Evolutionary conservation across 495 filamentous ascomycete genomes (phyloP), one percentile per base, ranked within the genome.

Genomic region (Hyaloscypha bicolor): DNA sequence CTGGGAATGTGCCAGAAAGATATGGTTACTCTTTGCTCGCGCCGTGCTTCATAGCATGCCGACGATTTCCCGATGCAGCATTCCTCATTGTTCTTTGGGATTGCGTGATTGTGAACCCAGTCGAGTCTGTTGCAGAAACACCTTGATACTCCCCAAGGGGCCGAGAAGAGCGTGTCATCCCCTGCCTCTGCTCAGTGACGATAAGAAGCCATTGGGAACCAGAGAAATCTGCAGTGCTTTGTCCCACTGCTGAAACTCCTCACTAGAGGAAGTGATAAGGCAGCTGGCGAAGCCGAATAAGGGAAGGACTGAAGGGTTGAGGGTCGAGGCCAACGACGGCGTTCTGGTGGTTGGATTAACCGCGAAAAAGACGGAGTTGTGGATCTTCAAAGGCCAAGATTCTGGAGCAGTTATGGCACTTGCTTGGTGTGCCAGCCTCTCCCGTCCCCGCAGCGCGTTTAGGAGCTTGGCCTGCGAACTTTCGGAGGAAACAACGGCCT

Each of bases 71-170:
- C 1, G 35, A 6, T 48, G 42, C 11, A 19, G 16, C 42, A 19
- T 14, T 48, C 21, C 21, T 56, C n/a, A 56, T 30, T 29, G 29
- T 4, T 31, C 16, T 31, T 31, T 12, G 22, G 22, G 53, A 16
- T 56, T 25, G 53, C 53, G 6, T 56, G 21, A 56, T 56, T 25
- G 9, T 56, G 53, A 31, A 56, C 53, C 53, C 16, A 25, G 53
- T 29, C 53, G 16, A 6, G 3, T 56, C 53, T 29, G 22, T 8
- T 31, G 53, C 53, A 56, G 9, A 56, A 6, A 29, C 6, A 31
- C 29, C 53, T 25, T 56, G n/a, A 56, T 56, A 56, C 53, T 29
- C 22, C 6, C 1, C 9, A 6, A 6, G 21, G 53, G n/a, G 53
- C 6, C 22, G 6, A 25, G 53, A 6, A 29, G n/a, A 56, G 29